These are phyloP conservation scores for Anthoceros angustus DNA, from an alignment of 225 moss, liverwort and hornwort genomes.

Conservation along the genomic window DNA sequence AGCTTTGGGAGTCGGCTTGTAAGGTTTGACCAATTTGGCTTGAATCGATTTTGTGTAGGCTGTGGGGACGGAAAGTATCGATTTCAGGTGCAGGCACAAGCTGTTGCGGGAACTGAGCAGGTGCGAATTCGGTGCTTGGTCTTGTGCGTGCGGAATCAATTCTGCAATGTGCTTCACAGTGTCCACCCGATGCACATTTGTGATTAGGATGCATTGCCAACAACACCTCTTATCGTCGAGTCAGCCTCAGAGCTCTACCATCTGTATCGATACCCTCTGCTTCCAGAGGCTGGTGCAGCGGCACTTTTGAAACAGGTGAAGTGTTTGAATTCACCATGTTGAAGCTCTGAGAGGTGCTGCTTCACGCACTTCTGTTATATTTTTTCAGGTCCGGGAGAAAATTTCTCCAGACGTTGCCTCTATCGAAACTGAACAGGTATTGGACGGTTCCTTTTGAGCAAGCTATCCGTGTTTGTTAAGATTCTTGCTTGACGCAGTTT, in stretches of 20 bases:
- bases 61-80: not conserved
- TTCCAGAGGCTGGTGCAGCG: slow-evolving; percentile 49
- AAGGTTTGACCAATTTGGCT: too few relatives aligned
- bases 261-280: slow-evolving; percentile 62
- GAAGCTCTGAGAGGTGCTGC: not conserved
- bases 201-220: slow-evolving; percentile 7
- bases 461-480: too few relatives aligned
- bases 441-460: not conserved
- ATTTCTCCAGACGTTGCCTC: slow-evolving; percentile 38
- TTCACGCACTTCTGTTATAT: not conserved
- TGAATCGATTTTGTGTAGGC: not conserved
- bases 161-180: not conserved
- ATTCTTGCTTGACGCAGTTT: too few relatives aligned
- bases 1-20: too few relatives aligned
- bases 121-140: slow-evolving; percentile 11
- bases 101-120: slow-evolving; percentile 32
- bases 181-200: not conserved
- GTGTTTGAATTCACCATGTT: not conserved
- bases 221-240: not conserved
- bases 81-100: slow-evolving; percentile 24
- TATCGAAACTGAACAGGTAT: slow-evolving; percentile 75
- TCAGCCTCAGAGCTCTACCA: slow-evolving; percentile 50
- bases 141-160: not conserved
- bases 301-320: slow-evolving; percentile 65
- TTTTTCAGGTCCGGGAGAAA: slow-evolving; percentile 52